Evolutionary conservation across 1,284 basidiomycete species (phyloP).

Genomic region (Cystobasidiaceae sp.): DNA sequence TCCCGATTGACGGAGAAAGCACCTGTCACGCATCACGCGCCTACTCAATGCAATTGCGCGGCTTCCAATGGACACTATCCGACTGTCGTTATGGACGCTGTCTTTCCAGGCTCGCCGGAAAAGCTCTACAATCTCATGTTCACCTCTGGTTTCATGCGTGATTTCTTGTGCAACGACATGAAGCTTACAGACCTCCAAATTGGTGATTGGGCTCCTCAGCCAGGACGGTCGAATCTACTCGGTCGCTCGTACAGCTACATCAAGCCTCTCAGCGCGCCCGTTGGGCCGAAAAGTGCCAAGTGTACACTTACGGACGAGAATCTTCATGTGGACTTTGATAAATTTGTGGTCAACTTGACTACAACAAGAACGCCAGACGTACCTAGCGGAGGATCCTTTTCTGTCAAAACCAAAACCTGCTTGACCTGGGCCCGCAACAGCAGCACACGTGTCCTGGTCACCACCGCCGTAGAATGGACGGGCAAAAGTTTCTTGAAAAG

Average conservation of each 20-base stretch:
- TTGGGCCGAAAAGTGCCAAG: constrained; percentile 91
- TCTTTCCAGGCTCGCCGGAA: constrained; percentile 83
- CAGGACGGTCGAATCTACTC: constrained; percentile 63
- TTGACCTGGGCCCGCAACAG: constrained; percentile 85
- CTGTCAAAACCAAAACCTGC: constrained; percentile 89
- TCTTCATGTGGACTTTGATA: constrained; percentile 73
- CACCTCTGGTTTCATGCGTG: constrained; percentile 89
- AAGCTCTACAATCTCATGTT: constrained; percentile 96
- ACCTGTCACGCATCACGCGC: neutral
- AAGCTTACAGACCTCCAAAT: constrained; percentile 89
- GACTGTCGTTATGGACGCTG: constrained; percentile 69
- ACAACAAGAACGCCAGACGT: constrained; percentile 93
- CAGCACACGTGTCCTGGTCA: constrained; percentile 73
- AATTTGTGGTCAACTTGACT: constrained; percentile 75
- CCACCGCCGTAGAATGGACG: constrained; percentile 91
- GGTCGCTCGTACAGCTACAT: constrained; percentile 88
- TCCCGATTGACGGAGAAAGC: neutral
- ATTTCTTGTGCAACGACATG: constrained; percentile 82
- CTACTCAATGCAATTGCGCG: constrained; percentile 15
- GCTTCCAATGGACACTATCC: constrained; percentile 55
- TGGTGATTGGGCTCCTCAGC: constrained; percentile 74
- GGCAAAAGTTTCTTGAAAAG: constrained; percentile 88
- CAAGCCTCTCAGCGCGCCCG: constrained; percentile 78
- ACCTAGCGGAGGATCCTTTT: constrained; percentile 83
- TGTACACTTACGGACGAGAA: constrained; percentile 87